Evolutionary conservation across 1,139 yeast species (phyloP), one percentile per base, ranked within the genome.

Genomic region (Blastobotrys elegans): DNA sequence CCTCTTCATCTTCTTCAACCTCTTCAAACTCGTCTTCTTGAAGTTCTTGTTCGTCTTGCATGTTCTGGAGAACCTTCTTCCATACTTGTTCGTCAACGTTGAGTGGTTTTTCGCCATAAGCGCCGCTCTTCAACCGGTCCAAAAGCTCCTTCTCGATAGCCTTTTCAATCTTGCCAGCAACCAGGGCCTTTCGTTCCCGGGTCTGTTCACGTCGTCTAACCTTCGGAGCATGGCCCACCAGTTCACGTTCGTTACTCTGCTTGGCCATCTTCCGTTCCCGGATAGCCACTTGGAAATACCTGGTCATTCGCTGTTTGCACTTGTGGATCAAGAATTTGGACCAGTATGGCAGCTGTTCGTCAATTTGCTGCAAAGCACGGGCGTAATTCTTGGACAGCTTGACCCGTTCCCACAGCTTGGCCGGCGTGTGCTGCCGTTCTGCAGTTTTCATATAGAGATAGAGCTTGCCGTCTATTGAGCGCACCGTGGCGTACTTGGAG

Each of bases 361-460:
- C 97, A 51, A 92, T 79, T 68, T 92, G 98, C 56, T 77, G 77
- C 60, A 92, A 75, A 4, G 98, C 97, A 63, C 78, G 84, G 47
- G 83, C 77, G 65, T 89, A 92, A 66, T 92, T 90, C 65, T 87
- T 88, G 50, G 94, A 85, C 52, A 92, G 74, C 65, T 83, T 83
- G 64, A 92, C 82, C 60, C 97, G 77, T 68, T 92, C 97, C 98
- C 98, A 92, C 67, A 87, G 72, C 61, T 85, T 85, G 41, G 86
- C 79, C 13, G 98, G 98, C 59, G 88, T 85, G 65, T 92, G 98
- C 21, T 95, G 94, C 69, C 98, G 80, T 72, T 92, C 98, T 1
- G 95, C 96, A 0, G 97, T 92, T 66, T 92, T 92, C 92, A 92
- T 92, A 70, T 92, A 92, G 36, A 92, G 73, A 63, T 89, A 92